Evolutionary conservation across 495 filamentous ascomycete species (phyloP), one percentile per base, ranked within the genome.

Genomic region (Aspergillus incahuasiensis): DNA sequence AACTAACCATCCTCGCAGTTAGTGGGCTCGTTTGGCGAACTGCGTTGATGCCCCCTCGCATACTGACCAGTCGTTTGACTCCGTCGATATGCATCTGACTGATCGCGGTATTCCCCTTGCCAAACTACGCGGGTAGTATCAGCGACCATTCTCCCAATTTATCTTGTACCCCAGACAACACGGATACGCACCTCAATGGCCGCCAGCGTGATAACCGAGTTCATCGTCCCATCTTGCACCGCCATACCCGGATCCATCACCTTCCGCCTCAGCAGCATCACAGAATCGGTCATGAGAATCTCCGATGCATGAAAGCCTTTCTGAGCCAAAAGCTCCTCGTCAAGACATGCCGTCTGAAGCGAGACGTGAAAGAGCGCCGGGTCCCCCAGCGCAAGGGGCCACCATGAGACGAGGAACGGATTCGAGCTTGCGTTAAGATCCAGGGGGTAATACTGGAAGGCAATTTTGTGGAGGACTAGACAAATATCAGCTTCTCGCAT

Each of bases 361-460:
- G 75, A 76, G 28, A 81, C 77, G 54, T 80, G 75, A 42, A 81
- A 80, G 20, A 81, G 42, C n/a, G 75, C 76, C 2, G 77, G 76
- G 49, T 80, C 77, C 0, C 64, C 71, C 2, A 81, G 66, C 5
- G 77, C 75, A 16, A 77, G 64, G 3, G 77, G 79, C 79, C 79
- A 80, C 79, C 79, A 81, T 3, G 75, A 80, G 11, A 79, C 63
- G 28, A 81, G 62, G 59, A 80, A 80, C 0, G 79, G 77, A 60
- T 80, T 81, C 32, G 79, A 74, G 5, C 57, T 64, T 3, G 69
- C 51, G 49, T 68, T 76, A 7, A 79, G 57, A 35, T 81, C 79
- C 24, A 81, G 69, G 2, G 77, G 79, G 55, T 81, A 81, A 52
- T 79, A 81, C 50, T 79, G 70, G 47, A 81, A 81, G 0, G 77